phyloP scores from a whole-genome alignment of 768 basidiomycete genomes.

The Dacryopinax spathularia region DNA sequence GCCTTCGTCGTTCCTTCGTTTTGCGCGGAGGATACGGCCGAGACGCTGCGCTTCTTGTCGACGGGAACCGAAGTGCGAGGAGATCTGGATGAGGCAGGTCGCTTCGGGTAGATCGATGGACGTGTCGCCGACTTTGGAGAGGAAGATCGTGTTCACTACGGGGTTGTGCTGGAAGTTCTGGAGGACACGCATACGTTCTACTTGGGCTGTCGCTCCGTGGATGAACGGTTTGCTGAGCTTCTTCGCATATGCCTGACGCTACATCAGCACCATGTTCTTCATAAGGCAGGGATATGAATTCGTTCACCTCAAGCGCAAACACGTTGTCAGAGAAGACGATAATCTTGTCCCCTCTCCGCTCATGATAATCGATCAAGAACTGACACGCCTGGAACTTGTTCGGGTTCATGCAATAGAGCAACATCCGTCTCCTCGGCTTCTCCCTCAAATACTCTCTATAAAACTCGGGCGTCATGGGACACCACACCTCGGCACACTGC shows the following conservation, averaged over 20 bases:
- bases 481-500: slow-evolving; percentile 99
- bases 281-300: neutral
- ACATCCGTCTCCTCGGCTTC: slow-evolving; percentile 83
- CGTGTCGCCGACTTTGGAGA: slow-evolving; percentile 98
- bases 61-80: slow-evolving; percentile 95
- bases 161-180: slow-evolving; percentile 93
- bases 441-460: slow-evolving; percentile 93
- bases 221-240: slow-evolving; percentile 89
- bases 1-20: slow-evolving; percentile 94
- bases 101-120: slow-evolving; percentile 98
- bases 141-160: slow-evolving; percentile 91
- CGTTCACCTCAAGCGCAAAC: slow-evolving; percentile 75
- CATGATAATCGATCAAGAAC: slow-evolving; percentile 95
- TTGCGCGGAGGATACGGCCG: slow-evolving; percentile 91
- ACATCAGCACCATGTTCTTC: slow-evolving; percentile 4
- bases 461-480: slow-evolving; percentile 98
- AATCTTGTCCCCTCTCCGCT: slow-evolving; percentile 94
- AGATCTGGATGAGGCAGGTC: slow-evolving; percentile 97
- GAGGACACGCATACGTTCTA: slow-evolving; percentile 88
- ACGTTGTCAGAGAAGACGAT: slow-evolving; percentile 99
- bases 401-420: slow-evolving; percentile 99
- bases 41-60: slow-evolving; percentile 95
- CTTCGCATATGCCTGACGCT: slow-evolving; percentile 69
- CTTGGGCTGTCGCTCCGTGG: slow-evolving; percentile 87
- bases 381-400: slow-evolving; percentile 99